phyloP scores from a whole-genome alignment of 495 filamentous ascomycete genomes.

The Daldinia childiae region DNA sequence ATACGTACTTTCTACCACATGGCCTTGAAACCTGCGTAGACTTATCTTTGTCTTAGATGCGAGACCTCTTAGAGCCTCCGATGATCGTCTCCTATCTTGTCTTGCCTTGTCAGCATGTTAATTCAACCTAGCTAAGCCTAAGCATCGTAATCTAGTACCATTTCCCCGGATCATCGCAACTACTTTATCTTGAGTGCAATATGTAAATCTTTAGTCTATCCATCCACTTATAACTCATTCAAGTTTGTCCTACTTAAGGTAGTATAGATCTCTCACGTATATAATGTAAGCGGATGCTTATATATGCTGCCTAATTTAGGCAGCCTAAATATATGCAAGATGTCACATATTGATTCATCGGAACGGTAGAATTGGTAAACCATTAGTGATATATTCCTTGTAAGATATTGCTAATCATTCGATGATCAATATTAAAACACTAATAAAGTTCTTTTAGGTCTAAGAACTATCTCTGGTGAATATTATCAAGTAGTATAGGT shows the following conservation, averaged over 20 bases:
- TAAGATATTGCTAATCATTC: background rate
- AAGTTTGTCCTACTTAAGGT: background rate
- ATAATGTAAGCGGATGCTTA: background rate
- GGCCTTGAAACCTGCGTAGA: slow-evolving; percentile 23
- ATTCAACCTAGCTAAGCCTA: slow-evolving; percentile 37
- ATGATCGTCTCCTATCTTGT: slow-evolving; percentile 4
- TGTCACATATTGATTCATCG: background rate
- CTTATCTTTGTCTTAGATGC: slow-evolving; percentile 16
- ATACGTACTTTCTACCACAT: slow-evolving; percentile 22
- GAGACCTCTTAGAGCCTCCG: slow-evolving; percentile 27
- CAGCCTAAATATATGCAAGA: background rate
- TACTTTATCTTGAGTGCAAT: background rate
- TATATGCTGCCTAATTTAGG: too few species aligned
- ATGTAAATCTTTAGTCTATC: background rate
- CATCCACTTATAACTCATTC: background rate
- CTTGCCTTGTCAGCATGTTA: slow-evolving; percentile 7
- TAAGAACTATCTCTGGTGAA: too few species aligned
- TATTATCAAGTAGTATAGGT: too few species aligned
- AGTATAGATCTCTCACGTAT: background rate
- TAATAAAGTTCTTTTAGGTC: too few species aligned
- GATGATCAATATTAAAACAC: background rate
- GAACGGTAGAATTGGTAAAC: background rate
- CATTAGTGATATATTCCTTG: background rate
- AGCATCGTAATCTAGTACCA: slow-evolving; percentile 11
- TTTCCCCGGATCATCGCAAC: background rate